Percentiles rank a stretch among this genome's conserved stretches.
Evolutionary conservation across 1,139 yeast genomes (phyloP).

Genomic region (Insectozyma bohioensis): DNA sequence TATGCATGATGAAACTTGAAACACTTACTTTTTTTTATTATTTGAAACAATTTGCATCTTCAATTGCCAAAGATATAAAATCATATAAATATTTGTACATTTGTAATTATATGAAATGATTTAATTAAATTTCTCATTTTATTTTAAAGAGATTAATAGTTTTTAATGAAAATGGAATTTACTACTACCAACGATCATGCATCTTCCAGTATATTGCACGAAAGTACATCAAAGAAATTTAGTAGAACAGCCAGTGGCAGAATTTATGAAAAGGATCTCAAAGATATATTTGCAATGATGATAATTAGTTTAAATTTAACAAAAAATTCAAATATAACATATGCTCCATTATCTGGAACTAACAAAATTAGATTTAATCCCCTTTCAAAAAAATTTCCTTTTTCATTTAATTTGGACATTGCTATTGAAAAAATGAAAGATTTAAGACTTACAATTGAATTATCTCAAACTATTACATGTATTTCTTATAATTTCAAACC

Average conservation of each 20-base stretch:
- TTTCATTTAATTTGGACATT: conserved; percentile 49
- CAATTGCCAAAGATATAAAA: too few species aligned
- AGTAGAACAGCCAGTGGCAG: conserved; percentile 52
- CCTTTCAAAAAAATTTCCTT: conserved; percentile 38
- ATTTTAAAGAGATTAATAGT: too few species aligned
- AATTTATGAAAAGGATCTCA: conserved; percentile 55
- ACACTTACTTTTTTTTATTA: too few species aligned
- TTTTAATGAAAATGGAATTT: too few species aligned
- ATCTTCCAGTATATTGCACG: conserved; percentile 32
- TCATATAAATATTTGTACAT: too few species aligned
- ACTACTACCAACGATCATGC: conserved; percentile 1
- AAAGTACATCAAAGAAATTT: conserved; percentile 30
- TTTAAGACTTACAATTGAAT: conserved; percentile 49
- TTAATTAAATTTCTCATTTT: too few species aligned
- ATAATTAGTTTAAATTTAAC: conserved; percentile 48
- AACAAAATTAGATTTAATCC: conserved; percentile 13
- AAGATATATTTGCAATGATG: conserved; percentile 55
- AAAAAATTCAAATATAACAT: conserved; percentile 15
- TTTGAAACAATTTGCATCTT: too few species aligned
- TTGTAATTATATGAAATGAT: too few species aligned
- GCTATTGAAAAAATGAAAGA: conserved; percentile 55
- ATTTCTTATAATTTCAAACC: conserved; percentile 59
- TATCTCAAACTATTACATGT: conserved; percentile 52
- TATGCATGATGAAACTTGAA: too few species aligned
- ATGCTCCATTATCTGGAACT: neutral